phyloP scores from a whole-genome alignment of 2,329 filamentous ascomycete genomes.

The Phoma sp. region DNA sequence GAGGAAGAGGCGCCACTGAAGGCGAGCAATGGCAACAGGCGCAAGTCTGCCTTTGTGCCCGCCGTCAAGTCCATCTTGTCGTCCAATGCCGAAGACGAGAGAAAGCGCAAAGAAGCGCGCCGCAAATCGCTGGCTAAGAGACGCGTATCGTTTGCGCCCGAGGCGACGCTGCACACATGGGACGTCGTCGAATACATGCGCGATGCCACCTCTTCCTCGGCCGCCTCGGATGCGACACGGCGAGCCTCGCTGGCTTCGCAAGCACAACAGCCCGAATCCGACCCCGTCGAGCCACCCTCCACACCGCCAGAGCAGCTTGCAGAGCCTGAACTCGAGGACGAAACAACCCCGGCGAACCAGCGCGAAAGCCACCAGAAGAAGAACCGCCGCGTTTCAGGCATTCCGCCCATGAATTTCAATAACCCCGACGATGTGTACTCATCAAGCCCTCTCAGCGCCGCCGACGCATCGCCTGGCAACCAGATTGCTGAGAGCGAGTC shows the following conservation, averaged over 20 bases:
- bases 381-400: slow-evolving; percentile 67
- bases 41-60: slow-evolving; percentile 64
- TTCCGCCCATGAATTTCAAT: slow-evolving; percentile 68
- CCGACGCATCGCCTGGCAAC: slow-evolving; percentile 48
- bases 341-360: slow-evolving; percentile 69
- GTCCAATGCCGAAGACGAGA: slow-evolving; percentile 61
- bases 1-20: slow-evolving; percentile 79
- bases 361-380: slow-evolving; percentile 68
- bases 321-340: slow-evolving; percentile 64
- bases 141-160: slow-evolving; percentile 94
- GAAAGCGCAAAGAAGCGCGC: slow-evolving; percentile 80
- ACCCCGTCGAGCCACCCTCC: slow-evolving; percentile 64
- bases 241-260: slow-evolving; percentile 68
- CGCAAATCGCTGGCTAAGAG: slow-evolving; percentile 90
- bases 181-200: slow-evolving; percentile 89
- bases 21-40: slow-evolving; percentile 74
- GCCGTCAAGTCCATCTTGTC: slow-evolving; percentile 62
- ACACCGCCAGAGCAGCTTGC: slow-evolving; percentile 67
- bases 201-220: slow-evolving; percentile 78
- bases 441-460: slow-evolving; percentile 77
- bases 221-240: slow-evolving; percentile 75
- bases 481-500: slow-evolving; percentile 61
- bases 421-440: slow-evolving; percentile 70
- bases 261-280: slow-evolving; percentile 49
- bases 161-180: slow-evolving; percentile 96